phyloP scores from a whole-genome alignment of 179 eudicot species.

The Beta macrorhiza region DNA sequence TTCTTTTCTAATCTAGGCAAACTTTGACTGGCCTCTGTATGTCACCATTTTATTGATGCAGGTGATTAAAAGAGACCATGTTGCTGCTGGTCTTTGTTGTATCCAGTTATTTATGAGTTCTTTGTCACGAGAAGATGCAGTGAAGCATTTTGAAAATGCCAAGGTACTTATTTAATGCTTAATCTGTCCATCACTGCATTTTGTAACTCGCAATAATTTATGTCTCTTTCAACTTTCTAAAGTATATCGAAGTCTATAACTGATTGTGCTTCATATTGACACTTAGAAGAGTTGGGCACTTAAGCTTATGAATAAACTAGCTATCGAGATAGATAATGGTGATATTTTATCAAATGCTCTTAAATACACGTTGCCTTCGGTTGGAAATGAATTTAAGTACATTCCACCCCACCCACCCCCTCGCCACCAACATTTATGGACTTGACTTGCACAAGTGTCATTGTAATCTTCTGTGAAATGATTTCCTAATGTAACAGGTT shows the following conservation, averaged over 20 bases:
- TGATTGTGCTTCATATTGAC: too few species aligned
- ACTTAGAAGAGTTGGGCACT: too few species aligned
- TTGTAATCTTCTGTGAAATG: background rate
- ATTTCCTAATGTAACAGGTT: background rate
- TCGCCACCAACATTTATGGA: background rate
- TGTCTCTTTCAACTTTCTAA: background rate
- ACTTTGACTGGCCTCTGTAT: conserved; percentile 12
- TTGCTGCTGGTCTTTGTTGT: conserved; percentile 99
- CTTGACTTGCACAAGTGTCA: background rate
- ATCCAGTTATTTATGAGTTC: conserved; percentile 95
- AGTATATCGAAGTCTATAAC: background rate
- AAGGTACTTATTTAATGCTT: conserved; percentile 40
- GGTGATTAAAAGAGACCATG: conserved; percentile 93
- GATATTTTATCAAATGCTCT: background rate
- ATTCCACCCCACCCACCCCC: background rate
- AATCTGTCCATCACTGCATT: background rate
- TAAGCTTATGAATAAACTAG: background rate
- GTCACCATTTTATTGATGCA: conserved; percentile 33
- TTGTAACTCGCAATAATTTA: background rate
- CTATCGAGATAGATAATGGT: background rate
- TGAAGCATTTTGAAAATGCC: conserved; percentile 87
- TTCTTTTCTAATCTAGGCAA: background rate
- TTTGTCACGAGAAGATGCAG: conserved; percentile 77
- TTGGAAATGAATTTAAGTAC: background rate
- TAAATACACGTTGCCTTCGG: too few species aligned